phyloP scores from a whole-genome alignment of 352 stramenopile species.

The Phytophthora niederhauseri region DNA sequence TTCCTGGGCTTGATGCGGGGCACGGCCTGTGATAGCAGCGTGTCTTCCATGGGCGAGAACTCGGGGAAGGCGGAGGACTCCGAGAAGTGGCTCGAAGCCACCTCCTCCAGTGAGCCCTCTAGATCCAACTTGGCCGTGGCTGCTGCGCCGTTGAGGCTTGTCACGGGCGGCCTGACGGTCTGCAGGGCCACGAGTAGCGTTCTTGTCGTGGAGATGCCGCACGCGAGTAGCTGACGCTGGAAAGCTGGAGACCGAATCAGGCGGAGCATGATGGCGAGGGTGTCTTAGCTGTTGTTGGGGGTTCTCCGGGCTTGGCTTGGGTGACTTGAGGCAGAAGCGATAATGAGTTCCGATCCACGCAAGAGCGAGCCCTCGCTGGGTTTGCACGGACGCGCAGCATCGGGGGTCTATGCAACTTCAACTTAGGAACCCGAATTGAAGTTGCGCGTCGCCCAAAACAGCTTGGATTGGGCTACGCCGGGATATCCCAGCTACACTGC shows the following conservation, averaged over 20 bases:
- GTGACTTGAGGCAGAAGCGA: background rate
- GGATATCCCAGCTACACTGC: too few relatives aligned
- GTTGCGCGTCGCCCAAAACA: background rate
- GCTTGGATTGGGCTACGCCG: background rate
- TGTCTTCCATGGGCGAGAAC: slow-evolving; percentile 54
- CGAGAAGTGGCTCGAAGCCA: slow-evolving; percentile 48
- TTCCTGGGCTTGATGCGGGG: slow-evolving; percentile 9
- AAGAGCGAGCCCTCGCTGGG: background rate
- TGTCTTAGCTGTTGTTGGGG: too few relatives aligned
- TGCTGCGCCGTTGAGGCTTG: slow-evolving; percentile 25
- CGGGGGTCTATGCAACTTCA: slow-evolving; percentile 29
- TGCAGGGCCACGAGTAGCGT: slow-evolving; percentile 10
- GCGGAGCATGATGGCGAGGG: slow-evolving; percentile 8
- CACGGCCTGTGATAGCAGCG: slow-evolving; percentile 42
- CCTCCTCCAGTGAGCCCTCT: slow-evolving; percentile 49
- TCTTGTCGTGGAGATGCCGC: slow-evolving; percentile 5
- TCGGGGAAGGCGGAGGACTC: slow-evolving; percentile 65
- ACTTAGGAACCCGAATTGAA: slow-evolving; percentile 6
- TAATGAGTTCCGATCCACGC: slow-evolving; percentile 4
- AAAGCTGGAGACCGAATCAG: slow-evolving; percentile 10
- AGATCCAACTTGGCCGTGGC: slow-evolving; percentile 28
- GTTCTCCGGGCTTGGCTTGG: slow-evolving; percentile 3
- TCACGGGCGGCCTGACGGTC: slow-evolving; percentile 12
- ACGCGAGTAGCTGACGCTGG: slow-evolving; percentile 10
- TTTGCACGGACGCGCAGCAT: slow-evolving; percentile 2